Evolutionary conservation across 2,329 filamentous ascomycete genomes (phyloP).

Genomic region (Leptographium procerum): DNA sequence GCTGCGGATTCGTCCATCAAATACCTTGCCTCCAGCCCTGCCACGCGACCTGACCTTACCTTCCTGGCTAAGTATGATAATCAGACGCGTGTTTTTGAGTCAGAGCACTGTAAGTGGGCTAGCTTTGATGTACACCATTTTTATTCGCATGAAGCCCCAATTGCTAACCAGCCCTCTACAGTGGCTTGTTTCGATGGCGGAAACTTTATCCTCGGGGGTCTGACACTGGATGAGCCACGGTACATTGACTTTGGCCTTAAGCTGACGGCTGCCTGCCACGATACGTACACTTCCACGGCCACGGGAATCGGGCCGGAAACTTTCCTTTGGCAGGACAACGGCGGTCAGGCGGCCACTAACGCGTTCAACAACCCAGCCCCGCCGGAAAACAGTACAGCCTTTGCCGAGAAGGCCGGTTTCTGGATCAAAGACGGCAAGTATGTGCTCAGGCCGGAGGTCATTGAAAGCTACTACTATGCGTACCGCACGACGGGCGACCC

Average conservation of each 20-base stretch:
- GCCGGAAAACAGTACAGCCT: constrained; percentile 36
- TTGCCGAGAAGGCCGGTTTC: constrained; percentile 60
- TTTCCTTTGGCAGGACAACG: constrained; percentile 49
- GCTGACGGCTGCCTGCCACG: constrained; percentile 61
- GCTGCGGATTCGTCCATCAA: constrained; percentile 67
- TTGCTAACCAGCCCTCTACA: not conserved
- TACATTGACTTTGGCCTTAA: constrained; percentile 65
- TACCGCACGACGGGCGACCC: constrained; percentile 65
- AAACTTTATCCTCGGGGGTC: constrained; percentile 72
- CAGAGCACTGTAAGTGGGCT: constrained; percentile 36
- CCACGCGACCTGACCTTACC: constrained; percentile 55
- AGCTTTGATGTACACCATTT: too few relatives aligned
- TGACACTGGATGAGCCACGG: constrained; percentile 50
- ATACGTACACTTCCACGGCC: constrained; percentile 56
- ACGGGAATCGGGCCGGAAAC: constrained; percentile 69
- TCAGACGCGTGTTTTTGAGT: constrained; percentile 28
- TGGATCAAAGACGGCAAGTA: constrained; percentile 54
- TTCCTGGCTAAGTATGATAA: constrained; percentile 53
- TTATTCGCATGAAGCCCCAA: not conserved
- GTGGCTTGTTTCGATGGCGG: constrained; percentile 77
- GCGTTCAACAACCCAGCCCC: constrained; percentile 26
- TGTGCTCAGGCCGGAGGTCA: constrained; percentile 65
- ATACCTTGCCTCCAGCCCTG: constrained; percentile 58
- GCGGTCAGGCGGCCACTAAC: constrained; percentile 20
- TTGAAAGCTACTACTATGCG: constrained; percentile 80